A percentile compares a stretch with the other conserved stretches of the same genome.
Conservation (phyloP, 306 rosid genomes). For the Vicia villosa region DNA sequence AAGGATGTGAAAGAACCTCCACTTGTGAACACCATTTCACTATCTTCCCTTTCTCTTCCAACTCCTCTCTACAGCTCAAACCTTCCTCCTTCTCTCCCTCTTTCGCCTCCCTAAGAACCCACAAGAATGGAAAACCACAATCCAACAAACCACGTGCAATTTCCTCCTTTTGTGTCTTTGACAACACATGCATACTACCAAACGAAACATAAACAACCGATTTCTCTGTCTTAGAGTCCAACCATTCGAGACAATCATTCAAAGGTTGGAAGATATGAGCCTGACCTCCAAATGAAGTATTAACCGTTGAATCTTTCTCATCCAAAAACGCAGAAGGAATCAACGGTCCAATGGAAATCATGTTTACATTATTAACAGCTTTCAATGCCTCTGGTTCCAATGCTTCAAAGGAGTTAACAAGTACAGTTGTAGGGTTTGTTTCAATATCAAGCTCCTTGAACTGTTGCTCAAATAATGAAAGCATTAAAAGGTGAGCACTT, state of each 20-base stretch:
- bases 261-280: not conserved
- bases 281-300: conserved; percentile 47
- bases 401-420: conserved; percentile 51
- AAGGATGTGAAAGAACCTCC: conserved; percentile 50
- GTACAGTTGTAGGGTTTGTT: conserved; percentile 4
- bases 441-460: conserved; percentile 30
- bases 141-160: conserved; percentile 54
- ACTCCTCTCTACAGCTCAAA: conserved; percentile 26
- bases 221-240: conserved; percentile 39
- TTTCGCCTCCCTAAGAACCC: conserved; percentile 47
- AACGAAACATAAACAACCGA: conserved; percentile 62
- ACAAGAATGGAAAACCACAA: conserved; percentile 50
- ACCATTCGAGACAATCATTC: conserved; percentile 49
- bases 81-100: conserved; percentile 10
- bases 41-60: conserved; percentile 45
- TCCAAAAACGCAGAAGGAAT: conserved; percentile 36
- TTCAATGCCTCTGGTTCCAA: conserved; percentile 41
- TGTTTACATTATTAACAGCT: conserved; percentile 15
- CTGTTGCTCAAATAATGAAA: conserved; percentile 21
- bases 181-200: conserved; percentile 47
- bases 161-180: conserved; percentile 56
- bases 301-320: conserved; percentile 31
- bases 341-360: conserved; percentile 65
- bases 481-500: not conserved
- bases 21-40: conserved; percentile 65